phyloP scores from a whole-genome alignment of 2,329 filamentous ascomycete genomes.

The Shiraia sp. region DNA sequence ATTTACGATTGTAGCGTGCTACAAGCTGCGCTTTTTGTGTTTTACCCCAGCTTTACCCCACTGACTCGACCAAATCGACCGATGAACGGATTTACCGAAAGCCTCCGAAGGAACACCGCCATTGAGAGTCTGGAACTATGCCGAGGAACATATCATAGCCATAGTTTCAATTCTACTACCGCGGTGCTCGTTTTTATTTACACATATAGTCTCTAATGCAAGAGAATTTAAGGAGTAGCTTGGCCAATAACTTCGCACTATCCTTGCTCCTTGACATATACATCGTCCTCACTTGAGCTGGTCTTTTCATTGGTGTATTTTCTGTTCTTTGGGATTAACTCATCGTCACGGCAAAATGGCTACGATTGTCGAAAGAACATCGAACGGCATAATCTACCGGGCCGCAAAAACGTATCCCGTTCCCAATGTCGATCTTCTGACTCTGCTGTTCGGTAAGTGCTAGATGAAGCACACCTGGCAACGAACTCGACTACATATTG shows the following conservation, averaged over 20 bases:
- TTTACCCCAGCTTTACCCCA: slow-evolving; percentile 18
- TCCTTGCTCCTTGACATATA: neutral
- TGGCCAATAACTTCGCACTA: neutral
- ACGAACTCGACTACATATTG: slow-evolving; percentile 4
- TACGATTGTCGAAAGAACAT: slow-evolving; percentile 39
- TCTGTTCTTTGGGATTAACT: too few species aligned
- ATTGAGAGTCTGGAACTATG: slow-evolving; percentile 4
- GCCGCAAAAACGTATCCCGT: slow-evolving; percentile 37
- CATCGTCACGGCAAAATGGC: slow-evolving; percentile 23
- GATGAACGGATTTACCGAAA: slow-evolving; percentile 18
- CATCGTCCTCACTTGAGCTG: too few species aligned
- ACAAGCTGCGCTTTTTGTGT: slow-evolving; percentile 2
- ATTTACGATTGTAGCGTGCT: slow-evolving; percentile 4
- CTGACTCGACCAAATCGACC: slow-evolving; percentile 28
- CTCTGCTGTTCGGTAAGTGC: slow-evolving; percentile 46
- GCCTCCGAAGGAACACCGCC: slow-evolving; percentile 9
- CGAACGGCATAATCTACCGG: slow-evolving; percentile 35
- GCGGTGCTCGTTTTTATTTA: too few species aligned
- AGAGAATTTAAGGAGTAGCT: too few species aligned
- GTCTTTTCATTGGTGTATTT: too few species aligned
- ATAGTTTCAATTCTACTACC: too few species aligned
- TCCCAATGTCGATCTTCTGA: slow-evolving; percentile 47
- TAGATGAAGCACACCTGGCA: neutral
- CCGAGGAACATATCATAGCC: slow-evolving; percentile 11
- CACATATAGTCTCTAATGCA: too few species aligned